Evolutionary conservation across 306 rosid genomes (phyloP).

Genomic region (Glycine soja): DNA sequence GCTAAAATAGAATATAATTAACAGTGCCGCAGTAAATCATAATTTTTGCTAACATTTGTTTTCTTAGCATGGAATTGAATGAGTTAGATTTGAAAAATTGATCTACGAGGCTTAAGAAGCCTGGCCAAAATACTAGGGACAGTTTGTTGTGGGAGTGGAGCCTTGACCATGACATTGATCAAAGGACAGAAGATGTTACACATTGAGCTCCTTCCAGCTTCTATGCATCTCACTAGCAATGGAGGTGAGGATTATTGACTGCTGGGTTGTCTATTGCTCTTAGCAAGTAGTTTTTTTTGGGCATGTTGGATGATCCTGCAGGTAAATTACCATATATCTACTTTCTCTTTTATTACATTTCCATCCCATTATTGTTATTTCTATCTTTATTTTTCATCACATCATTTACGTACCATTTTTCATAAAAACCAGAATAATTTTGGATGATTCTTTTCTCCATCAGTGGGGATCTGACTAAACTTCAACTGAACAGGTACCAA

Average conservation of each 20-base stretch:
- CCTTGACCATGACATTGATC: conserved; percentile 68
- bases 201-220: conserved; percentile 40
- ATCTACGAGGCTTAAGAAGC: too few species aligned
- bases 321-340: conserved; percentile 46
- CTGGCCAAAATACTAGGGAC: conserved; percentile 55
- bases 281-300: conserved; percentile 57
- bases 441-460: background rate
- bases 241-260: conserved; percentile 52
- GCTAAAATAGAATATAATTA: background rate
- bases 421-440: conserved; percentile 12
- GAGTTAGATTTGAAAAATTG: conserved; percentile 36
- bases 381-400: too few species aligned
- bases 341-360: background rate
- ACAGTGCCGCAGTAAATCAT: background rate
- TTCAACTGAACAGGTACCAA: conserved; percentile 61
- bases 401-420: background rate
- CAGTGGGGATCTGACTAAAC: conserved; percentile 18
- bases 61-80: background rate
- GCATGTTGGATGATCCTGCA: conserved; percentile 71
- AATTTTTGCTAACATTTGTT: background rate
- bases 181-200: conserved; percentile 72
- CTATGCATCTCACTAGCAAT: conserved; percentile 42
- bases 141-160: conserved; percentile 67
- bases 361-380: too few species aligned
- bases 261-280: conserved; percentile 63